phyloP scores from a whole-genome alignment of 2,329 filamentous ascomycete species.

The Drechslerella dactyloides region DNA sequence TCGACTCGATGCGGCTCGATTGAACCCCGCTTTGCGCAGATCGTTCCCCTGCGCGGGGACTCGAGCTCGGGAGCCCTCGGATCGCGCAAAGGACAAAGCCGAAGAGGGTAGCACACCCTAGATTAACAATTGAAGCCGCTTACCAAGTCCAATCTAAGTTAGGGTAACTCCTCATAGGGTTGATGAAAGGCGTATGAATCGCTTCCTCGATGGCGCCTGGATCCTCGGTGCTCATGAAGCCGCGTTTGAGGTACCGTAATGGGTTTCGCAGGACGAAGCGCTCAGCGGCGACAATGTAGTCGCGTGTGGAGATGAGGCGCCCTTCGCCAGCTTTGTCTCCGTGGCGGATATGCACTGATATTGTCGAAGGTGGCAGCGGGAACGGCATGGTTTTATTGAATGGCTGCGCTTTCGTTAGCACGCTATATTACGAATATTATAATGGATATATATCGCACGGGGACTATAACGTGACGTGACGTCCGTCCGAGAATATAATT shows the following conservation, averaged over 20 bases:
- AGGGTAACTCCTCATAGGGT: constrained; percentile 29
- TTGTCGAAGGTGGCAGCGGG: constrained; percentile 35
- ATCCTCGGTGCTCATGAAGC: constrained; percentile 44
- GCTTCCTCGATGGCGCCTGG: constrained; percentile 34
- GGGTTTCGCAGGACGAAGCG: constrained; percentile 39
- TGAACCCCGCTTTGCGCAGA: background rate
- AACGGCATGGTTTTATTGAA: constrained; percentile 20
- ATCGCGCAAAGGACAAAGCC: background rate
- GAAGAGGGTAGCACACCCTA: background rate
- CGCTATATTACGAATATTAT: no score
- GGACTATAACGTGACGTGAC: background rate
- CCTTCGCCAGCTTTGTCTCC: constrained; percentile 46
- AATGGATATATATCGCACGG: no score
- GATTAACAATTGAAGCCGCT: background rate
- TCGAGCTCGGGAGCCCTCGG: no score
- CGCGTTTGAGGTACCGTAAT: constrained; percentile 38
- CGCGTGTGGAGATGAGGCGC: constrained; percentile 36
- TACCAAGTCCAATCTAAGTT: constrained; percentile 48
- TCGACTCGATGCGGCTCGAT: no score
- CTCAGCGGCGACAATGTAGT: constrained; percentile 43
- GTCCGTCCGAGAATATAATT: no score
- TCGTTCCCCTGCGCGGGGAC: background rate
- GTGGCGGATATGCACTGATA: constrained; percentile 45
- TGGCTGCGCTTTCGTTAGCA: constrained; percentile 6
- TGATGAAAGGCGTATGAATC: constrained; percentile 27